phyloP scores from a whole-genome alignment of 2,329 filamentous ascomycete genomes.

The Clonostachys rhizophaga region DNA sequence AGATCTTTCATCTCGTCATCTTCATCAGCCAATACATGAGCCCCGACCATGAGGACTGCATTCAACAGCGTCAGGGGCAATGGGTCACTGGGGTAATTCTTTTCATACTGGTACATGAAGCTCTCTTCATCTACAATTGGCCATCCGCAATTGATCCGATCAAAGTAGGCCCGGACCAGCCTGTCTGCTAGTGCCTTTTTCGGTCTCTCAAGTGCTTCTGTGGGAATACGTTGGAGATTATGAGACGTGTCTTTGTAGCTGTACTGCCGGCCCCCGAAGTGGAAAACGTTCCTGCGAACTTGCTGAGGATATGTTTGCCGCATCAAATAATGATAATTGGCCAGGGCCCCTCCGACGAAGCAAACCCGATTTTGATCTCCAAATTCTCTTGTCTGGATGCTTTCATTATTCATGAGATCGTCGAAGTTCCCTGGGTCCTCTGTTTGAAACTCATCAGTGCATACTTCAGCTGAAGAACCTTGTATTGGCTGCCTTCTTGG shows the following conservation, averaged over 20 bases:
- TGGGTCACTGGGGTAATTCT: constrained; percentile 17
- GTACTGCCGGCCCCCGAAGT: constrained; percentile 24
- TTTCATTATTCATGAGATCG: constrained; percentile 44
- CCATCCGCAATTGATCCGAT: constrained; percentile 42
- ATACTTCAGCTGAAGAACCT: neutral
- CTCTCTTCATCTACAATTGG: constrained; percentile 45
- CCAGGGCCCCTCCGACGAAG: constrained; percentile 50
- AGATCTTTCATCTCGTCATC: constrained; percentile 29
- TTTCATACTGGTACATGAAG: constrained; percentile 41
- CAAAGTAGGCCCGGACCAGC: constrained; percentile 44
- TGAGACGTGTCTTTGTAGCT: constrained; percentile 29
- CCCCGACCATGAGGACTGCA: constrained; percentile 43
- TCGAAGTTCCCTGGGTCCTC: constrained; percentile 41
- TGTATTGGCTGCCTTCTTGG: neutral
- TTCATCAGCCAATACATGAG: constrained; percentile 37
- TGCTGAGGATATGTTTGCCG: constrained; percentile 33
- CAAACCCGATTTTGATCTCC: constrained; percentile 39
- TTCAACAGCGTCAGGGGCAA: constrained; percentile 44
- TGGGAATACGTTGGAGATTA: constrained; percentile 27
- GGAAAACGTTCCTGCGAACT: constrained; percentile 16
- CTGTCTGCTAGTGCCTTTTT: constrained; percentile 42
- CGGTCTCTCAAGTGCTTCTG: constrained; percentile 43
- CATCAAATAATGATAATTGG: constrained; percentile 49
- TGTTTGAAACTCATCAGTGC: constrained; percentile 15
- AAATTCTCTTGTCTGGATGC: constrained; percentile 38